phyloP scores from a whole-genome alignment of 805 yeast genomes.

The Sugiyamaella marilandica region DNA sequence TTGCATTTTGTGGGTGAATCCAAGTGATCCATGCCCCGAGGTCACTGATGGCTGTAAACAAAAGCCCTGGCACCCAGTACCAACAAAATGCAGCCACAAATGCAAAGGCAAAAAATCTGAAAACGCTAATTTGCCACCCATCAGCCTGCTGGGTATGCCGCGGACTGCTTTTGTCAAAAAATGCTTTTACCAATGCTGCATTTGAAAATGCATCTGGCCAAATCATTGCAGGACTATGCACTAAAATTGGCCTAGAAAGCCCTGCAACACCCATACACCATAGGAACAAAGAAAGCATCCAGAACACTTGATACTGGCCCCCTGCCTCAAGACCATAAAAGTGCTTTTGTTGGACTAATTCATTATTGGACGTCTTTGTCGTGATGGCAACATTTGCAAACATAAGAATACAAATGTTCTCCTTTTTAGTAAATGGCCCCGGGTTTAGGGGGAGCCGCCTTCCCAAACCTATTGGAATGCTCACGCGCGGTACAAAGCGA shows the following conservation, averaged over 20 bases:
- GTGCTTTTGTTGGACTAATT: conserved; percentile 13
- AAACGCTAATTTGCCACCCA: conserved; percentile 57
- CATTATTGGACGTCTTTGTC: conserved; percentile 15
- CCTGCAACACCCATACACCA: conserved; percentile 52
- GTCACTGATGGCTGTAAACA: conserved; percentile 55
- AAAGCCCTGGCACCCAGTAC: conserved; percentile 64
- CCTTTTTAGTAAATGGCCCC: conserved; percentile 58
- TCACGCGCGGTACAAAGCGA: conserved; percentile 27
- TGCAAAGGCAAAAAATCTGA: conserved; percentile 43
- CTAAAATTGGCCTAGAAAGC: conserved; percentile 46
- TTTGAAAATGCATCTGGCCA: conserved; percentile 55
- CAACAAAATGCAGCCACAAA: conserved; percentile 46
- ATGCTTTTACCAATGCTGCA: conserved; percentile 39
- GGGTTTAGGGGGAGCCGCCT: conserved; percentile 43
- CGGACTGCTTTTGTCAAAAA: conserved; percentile 31
- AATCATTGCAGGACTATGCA: conserved; percentile 36
- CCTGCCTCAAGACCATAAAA: conserved; percentile 14
- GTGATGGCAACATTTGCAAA: conserved; percentile 41
- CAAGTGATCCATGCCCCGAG: conserved; percentile 57
- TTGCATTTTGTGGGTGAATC: conserved; percentile 50
- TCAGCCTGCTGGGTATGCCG: conserved; percentile 23
- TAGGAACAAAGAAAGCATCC: conserved; percentile 44
- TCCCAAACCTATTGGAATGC: conserved; percentile 15
- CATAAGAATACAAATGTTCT: conserved; percentile 55
- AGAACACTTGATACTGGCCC: conserved; percentile 39